Conservation (phyloP, 495 filamentous ascomycete genomes). For the Beverwykella pulmonaria region DNA sequence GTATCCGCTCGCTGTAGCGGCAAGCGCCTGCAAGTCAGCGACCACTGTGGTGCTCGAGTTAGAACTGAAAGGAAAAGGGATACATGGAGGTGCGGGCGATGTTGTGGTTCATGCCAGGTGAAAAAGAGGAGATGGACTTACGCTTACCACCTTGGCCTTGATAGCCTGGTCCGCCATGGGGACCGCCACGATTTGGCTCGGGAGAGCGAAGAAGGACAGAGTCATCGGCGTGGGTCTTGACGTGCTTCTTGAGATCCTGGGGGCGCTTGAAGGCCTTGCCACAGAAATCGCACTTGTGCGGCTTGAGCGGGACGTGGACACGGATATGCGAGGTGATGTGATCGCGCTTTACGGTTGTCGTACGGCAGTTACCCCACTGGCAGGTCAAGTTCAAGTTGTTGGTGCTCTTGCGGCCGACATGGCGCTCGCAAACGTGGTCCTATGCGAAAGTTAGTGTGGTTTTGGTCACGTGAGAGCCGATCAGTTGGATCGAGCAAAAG, state of each 20-base stretch:
- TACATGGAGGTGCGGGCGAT: conserved; percentile 23
- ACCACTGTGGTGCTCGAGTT: conserved; percentile 41
- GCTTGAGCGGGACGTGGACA: conserved; percentile 96
- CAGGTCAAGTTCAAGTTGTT: conserved; percentile 98
- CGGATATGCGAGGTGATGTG: conserved; percentile 99
- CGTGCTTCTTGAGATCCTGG: conserved; percentile 98
- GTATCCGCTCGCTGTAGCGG: conserved; percentile 48
- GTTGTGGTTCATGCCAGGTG: neutral
- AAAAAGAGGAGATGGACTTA: conserved; percentile 48
- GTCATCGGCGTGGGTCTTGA: conserved; percentile 99
- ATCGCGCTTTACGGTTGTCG: conserved; percentile 97
- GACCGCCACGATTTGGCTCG: conserved; percentile 59
- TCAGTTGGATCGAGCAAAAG: conserved; percentile 10
- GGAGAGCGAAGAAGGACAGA: conserved; percentile 82
- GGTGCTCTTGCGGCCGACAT: conserved; percentile 97
- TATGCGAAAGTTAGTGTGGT: conserved; percentile 49
- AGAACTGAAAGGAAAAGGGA: conserved; percentile 35
- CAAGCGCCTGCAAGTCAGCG: conserved; percentile 55
- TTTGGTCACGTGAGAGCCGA: conserved; percentile 22
- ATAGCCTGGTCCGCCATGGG: conserved; percentile 56
- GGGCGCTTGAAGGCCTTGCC: conserved; percentile 99
- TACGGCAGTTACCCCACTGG: conserved; percentile 94
- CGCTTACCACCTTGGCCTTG: conserved; percentile 57
- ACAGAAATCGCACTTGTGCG: conserved; percentile 98
- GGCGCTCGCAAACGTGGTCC: conserved; percentile 98